phyloP scores from a whole-genome alignment of 164 flowering plant species.

The Protea cynaroides region DNA sequence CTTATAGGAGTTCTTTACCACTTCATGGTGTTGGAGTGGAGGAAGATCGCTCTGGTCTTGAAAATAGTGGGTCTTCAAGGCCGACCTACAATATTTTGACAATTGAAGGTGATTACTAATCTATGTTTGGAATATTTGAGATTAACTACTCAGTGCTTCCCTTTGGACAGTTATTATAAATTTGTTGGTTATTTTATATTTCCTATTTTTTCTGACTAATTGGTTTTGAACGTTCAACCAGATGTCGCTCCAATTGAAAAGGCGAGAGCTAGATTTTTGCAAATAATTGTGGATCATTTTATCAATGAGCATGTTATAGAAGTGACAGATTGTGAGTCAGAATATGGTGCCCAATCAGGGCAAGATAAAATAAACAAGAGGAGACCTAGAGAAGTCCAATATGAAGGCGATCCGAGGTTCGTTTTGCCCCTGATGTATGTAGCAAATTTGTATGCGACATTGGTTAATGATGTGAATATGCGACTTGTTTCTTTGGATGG shows the following conservation, averaged over 20 bases:
- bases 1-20: slow-evolving; percentile 51
- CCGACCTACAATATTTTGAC: slow-evolving; percentile 41
- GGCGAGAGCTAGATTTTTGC: slow-evolving; percentile 82
- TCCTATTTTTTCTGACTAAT: not conserved
- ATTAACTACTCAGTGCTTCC: not conserved
- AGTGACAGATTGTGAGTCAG: slow-evolving; percentile 49
- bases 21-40: slow-evolving; percentile 66
- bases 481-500: slow-evolving; percentile 76
- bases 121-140: slow-evolving; percentile 1
- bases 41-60: slow-evolving; percentile 60
- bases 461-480: slow-evolving; percentile 69
- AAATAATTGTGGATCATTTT: slow-evolving; percentile 79
- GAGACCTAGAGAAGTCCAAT: slow-evolving; percentile 59
- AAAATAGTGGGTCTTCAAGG: slow-evolving; percentile 45
- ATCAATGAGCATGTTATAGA: slow-evolving; percentile 61
- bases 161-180: slow-evolving; percentile 4
- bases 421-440: slow-evolving; percentile 95
- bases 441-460: slow-evolving; percentile 88
- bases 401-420: slow-evolving; percentile 88
- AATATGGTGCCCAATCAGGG: slow-evolving; percentile 38
- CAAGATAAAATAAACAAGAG: slow-evolving; percentile 74
- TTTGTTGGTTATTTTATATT: not conserved
- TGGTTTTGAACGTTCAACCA: slow-evolving; percentile 18
- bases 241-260: slow-evolving; percentile 93
- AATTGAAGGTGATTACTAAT: slow-evolving; percentile 42